Percentiles rank a stretch among this genome's conserved stretches.
These are phyloP conservation scores for Leccinum subtestaceum DNA, from an alignment of 768 basidiomycete species.

Conservation along the genomic window DNA sequence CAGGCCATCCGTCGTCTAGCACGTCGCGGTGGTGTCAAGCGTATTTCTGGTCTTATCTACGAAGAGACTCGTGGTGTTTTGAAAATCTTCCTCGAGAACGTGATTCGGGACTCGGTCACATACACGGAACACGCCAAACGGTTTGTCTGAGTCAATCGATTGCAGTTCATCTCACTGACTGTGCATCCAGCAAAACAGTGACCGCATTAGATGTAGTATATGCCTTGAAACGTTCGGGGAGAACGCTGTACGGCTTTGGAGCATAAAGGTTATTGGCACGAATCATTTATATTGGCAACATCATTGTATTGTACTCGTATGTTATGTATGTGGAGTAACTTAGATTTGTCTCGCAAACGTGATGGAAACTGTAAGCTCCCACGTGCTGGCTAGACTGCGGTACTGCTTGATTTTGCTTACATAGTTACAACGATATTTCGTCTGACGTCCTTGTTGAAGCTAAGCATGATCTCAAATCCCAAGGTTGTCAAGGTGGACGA, in stretches of 20 bases:
- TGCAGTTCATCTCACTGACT: background rate
- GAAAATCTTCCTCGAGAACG: conserved; percentile 82
- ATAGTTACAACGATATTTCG: background rate
- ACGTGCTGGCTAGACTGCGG: background rate
- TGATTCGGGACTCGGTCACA: conserved; percentile 84
- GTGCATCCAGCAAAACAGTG: conserved; percentile 56
- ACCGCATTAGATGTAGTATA: conserved; percentile 86
- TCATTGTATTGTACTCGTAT: conserved; percentile 8
- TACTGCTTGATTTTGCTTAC: background rate
- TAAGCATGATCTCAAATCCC: conserved; percentile 21
- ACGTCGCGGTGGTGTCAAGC: conserved; percentile 87
- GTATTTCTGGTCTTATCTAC: conserved; percentile 81
- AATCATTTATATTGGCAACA: background rate
- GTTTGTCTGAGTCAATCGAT: conserved; percentile 10
- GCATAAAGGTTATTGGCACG: conserved; percentile 35
- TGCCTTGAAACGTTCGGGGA: conserved; percentile 66
- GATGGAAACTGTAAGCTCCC: background rate
- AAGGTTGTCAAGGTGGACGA: conserved; percentile 15
- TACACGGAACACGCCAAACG: conserved; percentile 92
- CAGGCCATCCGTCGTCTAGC: conserved; percentile 70
- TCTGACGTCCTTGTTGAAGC: background rate
- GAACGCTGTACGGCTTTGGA: conserved; percentile 81
- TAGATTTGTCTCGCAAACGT: background rate
- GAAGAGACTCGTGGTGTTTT: conserved; percentile 90
- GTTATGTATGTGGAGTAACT: background rate